Conservation (phyloP, 306 rosid species). For the Cucurbita maxima region DNA sequence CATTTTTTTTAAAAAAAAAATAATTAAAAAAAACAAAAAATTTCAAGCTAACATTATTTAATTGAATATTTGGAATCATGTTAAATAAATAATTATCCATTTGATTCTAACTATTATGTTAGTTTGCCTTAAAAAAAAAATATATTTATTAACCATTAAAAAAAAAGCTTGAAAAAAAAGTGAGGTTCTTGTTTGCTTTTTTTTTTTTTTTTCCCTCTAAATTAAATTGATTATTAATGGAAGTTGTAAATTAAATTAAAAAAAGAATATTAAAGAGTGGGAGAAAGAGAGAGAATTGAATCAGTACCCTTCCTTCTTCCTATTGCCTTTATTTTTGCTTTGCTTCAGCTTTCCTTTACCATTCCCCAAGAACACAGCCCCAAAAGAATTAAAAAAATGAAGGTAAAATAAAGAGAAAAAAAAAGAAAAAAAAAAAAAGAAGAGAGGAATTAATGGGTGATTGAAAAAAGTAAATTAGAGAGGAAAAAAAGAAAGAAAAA, state of each 20-base stretch:
- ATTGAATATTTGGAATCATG: too few species aligned
- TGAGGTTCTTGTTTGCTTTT: too few species aligned
- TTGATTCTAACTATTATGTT: too few species aligned
- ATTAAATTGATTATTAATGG: background rate
- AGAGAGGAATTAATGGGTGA: conserved; percentile 18
- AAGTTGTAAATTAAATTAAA: background rate
- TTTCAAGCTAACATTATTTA: too few species aligned
- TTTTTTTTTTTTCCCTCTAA: too few species aligned
- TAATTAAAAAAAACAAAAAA: too few species aligned
- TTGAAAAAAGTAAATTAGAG: conserved; percentile 47
- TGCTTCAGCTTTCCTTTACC: conserved; percentile 90
- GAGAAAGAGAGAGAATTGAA: conserved; percentile 59
- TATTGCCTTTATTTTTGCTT: conserved; percentile 59
- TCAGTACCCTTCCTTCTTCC: conserved; percentile 43
- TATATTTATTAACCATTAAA: too few species aligned
- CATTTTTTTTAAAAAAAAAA: background rate
- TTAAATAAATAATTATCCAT: too few species aligned
- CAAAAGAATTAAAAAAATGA: background rate
- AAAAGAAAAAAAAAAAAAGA: background rate
- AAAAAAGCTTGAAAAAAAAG: too few species aligned
- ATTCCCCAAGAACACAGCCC: conserved; percentile 50
- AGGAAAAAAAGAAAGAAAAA: conserved; percentile 33
- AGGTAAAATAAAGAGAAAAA: background rate
- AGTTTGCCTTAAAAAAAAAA: too few species aligned
- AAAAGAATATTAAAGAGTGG: background rate